phyloP scores from a whole-genome alignment of 2,329 filamentous ascomycete genomes.

The Dothiorella sarmentorum region DNA sequence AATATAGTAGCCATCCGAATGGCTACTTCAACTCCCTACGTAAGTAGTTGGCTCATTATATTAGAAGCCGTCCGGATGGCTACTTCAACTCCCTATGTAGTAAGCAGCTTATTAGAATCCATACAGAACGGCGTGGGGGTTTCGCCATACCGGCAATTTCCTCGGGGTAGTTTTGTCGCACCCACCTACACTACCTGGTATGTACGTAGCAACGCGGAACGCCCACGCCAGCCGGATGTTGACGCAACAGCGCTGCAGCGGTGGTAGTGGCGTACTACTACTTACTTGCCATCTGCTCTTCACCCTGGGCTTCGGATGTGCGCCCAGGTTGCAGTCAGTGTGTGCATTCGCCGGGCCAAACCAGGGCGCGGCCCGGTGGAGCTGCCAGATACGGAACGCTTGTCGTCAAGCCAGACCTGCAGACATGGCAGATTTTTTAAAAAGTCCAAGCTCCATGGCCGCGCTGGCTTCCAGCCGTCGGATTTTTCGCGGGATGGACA shows the following conservation, averaged over 20 bases:
- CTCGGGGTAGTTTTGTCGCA: no score
- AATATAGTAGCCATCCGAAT: no score
- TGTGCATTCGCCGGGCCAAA: no score
- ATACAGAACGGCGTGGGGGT: no score
- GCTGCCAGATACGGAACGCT: background rate
- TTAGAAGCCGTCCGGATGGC: no score
- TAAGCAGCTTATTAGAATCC: no score
- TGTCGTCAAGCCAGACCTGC: conserved; percentile 1
- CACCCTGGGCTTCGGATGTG: conserved; percentile 5
- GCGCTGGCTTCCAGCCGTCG: background rate
- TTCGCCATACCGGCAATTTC: no score
- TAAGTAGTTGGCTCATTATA: no score
- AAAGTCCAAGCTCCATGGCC: conserved; percentile 7
- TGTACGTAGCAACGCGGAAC: conserved; percentile 1
- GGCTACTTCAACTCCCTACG: no score
- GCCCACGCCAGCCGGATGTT: background rate
- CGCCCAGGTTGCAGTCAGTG: conserved; percentile 1
- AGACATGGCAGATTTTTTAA: conserved; percentile 14
- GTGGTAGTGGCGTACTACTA: background rate
- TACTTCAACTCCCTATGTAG: no score
- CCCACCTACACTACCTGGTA: no score
- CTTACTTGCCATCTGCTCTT: background rate
- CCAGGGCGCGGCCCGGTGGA: conserved; percentile 7
- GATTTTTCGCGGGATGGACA: background rate
- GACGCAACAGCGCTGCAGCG: background rate